Base-by-base conservation (phyloP, 306 rosid genomes). In the Cyclanthera cordifolia region DNA sequence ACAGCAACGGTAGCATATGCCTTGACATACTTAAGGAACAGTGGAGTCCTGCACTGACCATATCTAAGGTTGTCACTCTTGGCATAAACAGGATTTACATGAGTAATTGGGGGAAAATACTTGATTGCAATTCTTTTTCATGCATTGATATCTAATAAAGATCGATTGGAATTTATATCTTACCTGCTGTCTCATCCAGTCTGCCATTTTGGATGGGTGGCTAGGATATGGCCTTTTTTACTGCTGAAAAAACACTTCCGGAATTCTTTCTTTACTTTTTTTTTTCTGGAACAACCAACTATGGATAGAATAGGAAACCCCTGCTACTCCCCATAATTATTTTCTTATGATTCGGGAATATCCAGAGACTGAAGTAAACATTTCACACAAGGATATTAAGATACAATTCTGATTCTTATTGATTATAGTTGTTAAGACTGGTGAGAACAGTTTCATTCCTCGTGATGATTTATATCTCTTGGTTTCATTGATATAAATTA, bases 1-100 rank as follows among this genome's bases (percentile, higher is more conserved):
- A 84, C 72, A 87, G 93, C 83, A 87, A 87, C 9, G 93, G 93
- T 46, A 87, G 93, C 78, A 87, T 87, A 79, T 87, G 93, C 77
- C 89, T 87, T 32, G 93, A 87, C 75, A 87, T 87, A 39, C 65
- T 87, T 80, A 87, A 87, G 83, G 93, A 87, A 74, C 93, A 84
- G 69, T 84, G 87, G 93, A 84, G 93, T 74, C 93, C 93, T 51
- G 93, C 93, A 46, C 75, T 87, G 15, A 87, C 90, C 73, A 85
- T 87, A 28, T 85, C 94, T 70, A 85, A 87, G 94, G 94, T 87
- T 67, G 27, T 69, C 70, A 27, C 19, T 32, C 17, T 37, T 52
- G 48, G 56, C 69, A 43, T 64, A 64, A 4, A 21, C 2, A 2
- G 20, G 30, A 12, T 21, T 43, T 41, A 28, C 3, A 10, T 8